phyloP scores from a whole-genome alignment of 2,329 filamentous ascomycete species.

The Calonectria naviculata region DNA sequence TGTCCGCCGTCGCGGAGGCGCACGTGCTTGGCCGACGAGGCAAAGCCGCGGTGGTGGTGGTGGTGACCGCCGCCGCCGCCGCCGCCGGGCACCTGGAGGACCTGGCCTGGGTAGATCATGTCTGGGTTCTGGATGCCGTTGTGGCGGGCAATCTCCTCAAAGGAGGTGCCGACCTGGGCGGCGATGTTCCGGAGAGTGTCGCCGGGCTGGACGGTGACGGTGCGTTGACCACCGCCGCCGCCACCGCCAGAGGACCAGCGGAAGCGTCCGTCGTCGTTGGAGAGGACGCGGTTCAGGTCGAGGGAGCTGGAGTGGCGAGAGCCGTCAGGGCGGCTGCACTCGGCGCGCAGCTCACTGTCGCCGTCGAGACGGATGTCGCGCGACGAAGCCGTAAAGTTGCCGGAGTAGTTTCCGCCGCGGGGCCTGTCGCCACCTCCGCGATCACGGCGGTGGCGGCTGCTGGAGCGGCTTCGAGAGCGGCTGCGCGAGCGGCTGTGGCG shows the following conservation, averaged over 20 bases:
- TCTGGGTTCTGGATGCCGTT: slow-evolving; percentile 55
- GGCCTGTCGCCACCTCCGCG: slow-evolving; percentile 19
- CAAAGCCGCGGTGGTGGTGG: slow-evolving; percentile 43
- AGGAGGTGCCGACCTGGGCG: slow-evolving; percentile 43
- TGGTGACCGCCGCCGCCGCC: slow-evolving; percentile 23
- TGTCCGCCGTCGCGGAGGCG: slow-evolving; percentile 50
- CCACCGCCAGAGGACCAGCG: slow-evolving; percentile 42
- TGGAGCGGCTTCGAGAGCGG: slow-evolving; percentile 18
- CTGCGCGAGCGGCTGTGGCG: slow-evolving; percentile 25
- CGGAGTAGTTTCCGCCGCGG: slow-evolving; percentile 40
- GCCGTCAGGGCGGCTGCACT: slow-evolving; percentile 47
- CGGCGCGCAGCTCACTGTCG: slow-evolving; percentile 48
- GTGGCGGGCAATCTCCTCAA: slow-evolving; percentile 51
- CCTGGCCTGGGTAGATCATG: slow-evolving; percentile 55
- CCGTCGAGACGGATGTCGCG: slow-evolving; percentile 49
- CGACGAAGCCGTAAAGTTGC: slow-evolving; percentile 49
- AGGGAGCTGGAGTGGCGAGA: slow-evolving; percentile 47
- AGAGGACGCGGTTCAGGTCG: slow-evolving; percentile 48
- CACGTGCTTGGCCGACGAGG: slow-evolving; percentile 47
- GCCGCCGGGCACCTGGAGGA: slow-evolving; percentile 46
- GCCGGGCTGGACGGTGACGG: slow-evolving; percentile 52
- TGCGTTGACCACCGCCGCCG: slow-evolving; percentile 36
- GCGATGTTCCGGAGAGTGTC: slow-evolving; percentile 55
- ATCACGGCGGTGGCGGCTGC: slow-evolving; percentile 19
- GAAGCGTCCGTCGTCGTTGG: slow-evolving; percentile 51